Conservation (phyloP, 768 basidiomycete species). For the Tubosaeta sp. region DNA sequence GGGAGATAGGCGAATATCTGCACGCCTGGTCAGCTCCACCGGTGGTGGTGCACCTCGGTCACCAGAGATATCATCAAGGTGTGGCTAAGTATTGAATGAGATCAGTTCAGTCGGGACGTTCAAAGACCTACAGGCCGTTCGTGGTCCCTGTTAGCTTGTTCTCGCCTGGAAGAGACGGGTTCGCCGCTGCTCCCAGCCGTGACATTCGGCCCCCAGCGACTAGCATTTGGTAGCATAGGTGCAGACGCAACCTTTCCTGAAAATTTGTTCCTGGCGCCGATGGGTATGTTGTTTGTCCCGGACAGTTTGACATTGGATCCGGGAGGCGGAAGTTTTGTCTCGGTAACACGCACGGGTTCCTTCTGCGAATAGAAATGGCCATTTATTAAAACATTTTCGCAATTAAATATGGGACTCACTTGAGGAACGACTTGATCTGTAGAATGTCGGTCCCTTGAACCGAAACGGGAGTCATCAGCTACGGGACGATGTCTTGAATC, state of each 20-base stretch:
- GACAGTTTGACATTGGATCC: constrained; percentile 26
- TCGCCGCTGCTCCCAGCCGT: constrained; percentile 18
- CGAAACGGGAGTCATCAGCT: constrained; percentile 16
- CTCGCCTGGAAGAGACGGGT: constrained; percentile 15
- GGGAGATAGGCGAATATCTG: constrained; percentile 13
- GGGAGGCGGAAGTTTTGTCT: constrained; percentile 8
- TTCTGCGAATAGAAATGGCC: constrained; percentile 8
- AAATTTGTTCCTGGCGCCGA: constrained; percentile 27
- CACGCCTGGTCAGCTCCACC: constrained; percentile 9
- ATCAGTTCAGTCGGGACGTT: background rate
- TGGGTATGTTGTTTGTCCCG: constrained; percentile 32
- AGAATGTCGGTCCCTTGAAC: constrained; percentile 16
- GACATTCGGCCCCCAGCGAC: background rate
- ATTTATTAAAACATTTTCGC: background rate
- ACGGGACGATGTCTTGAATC: constrained; percentile 18
- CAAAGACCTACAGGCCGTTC: constrained; percentile 21
- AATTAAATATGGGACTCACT: constrained; percentile 9
- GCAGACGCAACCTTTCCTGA: constrained; percentile 2
- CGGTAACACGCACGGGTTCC: constrained; percentile 14
- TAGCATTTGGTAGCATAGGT: background rate
- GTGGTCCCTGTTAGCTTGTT: constrained; percentile 16
- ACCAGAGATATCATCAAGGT: constrained; percentile 4
- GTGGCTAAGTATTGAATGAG: constrained; percentile 18
- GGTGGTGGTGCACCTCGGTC: constrained; percentile 1
- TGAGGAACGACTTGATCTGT: constrained; percentile 14